Conservation (phyloP, 2,329 filamentous ascomycete species). For the Myriosclerotinia curreyana region DNA sequence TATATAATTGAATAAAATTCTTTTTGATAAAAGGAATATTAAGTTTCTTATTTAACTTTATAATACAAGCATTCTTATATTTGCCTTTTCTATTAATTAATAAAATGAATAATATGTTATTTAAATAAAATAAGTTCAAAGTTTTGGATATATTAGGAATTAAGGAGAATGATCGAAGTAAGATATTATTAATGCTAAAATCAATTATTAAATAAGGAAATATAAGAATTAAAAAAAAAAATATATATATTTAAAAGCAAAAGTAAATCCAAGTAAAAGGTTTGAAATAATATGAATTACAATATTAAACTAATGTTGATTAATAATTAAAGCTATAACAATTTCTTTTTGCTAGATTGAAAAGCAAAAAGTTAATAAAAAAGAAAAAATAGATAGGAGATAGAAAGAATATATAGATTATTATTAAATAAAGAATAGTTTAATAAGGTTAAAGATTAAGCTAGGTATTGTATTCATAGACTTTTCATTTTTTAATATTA, state of each 20-base stretch:
- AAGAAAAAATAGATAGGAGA: neutral
- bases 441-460: constrained; percentile 8
- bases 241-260: constrained; percentile 53
- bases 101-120: constrained; percentile 86
- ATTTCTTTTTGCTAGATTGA: neutral
- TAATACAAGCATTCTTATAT: constrained; percentile 69
- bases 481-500: neutral
- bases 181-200: constrained; percentile 77
- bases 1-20: constrained; percentile 87
- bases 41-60: constrained; percentile 65
- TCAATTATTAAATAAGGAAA: constrained; percentile 18
- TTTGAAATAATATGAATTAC: constrained; percentile 6
- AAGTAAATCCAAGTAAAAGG: constrained; percentile 45
- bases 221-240: constrained; percentile 1
- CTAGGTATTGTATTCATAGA: neutral
- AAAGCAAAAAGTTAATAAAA: neutral
- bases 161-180: constrained; percentile 75
- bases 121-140: constrained; percentile 67
- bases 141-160: constrained; percentile 75
- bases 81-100: constrained; percentile 94
- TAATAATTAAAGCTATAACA: constrained; percentile 3
- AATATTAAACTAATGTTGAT: constrained; percentile 6
- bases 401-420: constrained; percentile 13
- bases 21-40: constrained; percentile 60
- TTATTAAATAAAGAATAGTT: neutral